phyloP scores from a whole-genome alignment of 2,329 filamentous ascomycete species.

The Colletotrichum aenigma region DNA sequence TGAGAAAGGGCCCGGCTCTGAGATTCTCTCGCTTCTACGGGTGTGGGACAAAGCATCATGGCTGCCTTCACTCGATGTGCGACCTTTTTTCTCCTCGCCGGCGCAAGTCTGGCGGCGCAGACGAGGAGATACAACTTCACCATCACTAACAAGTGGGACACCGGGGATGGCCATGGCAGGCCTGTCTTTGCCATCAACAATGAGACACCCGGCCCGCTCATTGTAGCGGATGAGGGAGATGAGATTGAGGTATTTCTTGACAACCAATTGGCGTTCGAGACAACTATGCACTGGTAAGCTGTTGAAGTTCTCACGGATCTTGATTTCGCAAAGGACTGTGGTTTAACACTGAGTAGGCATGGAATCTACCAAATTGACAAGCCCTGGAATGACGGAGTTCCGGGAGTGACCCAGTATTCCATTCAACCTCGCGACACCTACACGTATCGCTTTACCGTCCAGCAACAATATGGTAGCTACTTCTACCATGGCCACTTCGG shows the following conservation, averaged over 20 bases:
- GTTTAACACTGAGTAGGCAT: background rate
- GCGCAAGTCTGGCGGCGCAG: background rate
- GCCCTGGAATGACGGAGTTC: conserved; percentile 15
- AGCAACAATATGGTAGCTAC: conserved; percentile 11
- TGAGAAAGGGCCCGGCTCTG: background rate
- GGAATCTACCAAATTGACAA: conserved; percentile 11
- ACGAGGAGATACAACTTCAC: conserved; percentile 14
- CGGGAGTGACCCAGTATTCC: conserved; percentile 9
- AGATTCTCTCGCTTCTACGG: background rate
- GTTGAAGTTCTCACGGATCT: background rate
- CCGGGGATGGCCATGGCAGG: conserved; percentile 4
- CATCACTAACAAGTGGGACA: conserved; percentile 9
- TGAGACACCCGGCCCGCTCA: conserved; percentile 11
- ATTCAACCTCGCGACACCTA: conserved; percentile 12
- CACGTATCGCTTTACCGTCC: conserved; percentile 5
- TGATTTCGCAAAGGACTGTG: background rate
- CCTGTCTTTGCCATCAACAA: conserved; percentile 13
- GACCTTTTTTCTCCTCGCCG: background rate
- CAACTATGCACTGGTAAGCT: conserved; percentile 12
- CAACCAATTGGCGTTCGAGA: conserved; percentile 12
- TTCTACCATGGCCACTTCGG: conserved; percentile 13
- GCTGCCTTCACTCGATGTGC: background rate
- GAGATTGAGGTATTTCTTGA: conserved; percentile 14
- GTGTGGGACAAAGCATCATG: background rate
- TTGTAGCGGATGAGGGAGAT: conserved; percentile 12